Evolutionary conservation across 208 protist species (phyloP).

Genomic region (Acanthamoeba royreba): DNA sequence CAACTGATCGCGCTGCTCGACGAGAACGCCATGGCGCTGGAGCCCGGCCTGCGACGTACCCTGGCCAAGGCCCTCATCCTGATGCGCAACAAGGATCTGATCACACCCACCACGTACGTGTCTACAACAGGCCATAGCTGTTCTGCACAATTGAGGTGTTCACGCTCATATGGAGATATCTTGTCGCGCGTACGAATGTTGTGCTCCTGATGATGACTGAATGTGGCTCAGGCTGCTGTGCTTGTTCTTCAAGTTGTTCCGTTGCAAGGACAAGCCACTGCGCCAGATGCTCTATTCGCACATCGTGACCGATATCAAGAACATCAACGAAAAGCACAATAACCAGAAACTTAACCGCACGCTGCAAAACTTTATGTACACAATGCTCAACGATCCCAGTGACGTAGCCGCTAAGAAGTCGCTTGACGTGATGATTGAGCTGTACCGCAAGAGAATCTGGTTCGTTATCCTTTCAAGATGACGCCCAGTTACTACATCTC

Average conservation of each 20-base stretch:
- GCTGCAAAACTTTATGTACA: constrained; percentile 94
- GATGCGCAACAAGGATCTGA: constrained; percentile 89
- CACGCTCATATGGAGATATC: background rate
- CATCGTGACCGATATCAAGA: constrained; percentile 94
- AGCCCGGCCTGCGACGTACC: constrained; percentile 82
- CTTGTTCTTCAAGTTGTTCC: constrained; percentile 94
- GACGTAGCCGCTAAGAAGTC: constrained; percentile 90
- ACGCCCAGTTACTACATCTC: background rate
- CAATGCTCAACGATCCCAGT: constrained; percentile 90
- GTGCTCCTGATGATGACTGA: background rate
- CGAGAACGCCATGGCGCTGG: constrained; percentile 75
- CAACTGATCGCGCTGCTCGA: constrained; percentile 86
- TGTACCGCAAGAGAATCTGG: constrained; percentile 95
- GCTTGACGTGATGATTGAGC: constrained; percentile 95
- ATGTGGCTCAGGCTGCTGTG: constrained; percentile 80
- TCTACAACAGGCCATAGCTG: background rate
- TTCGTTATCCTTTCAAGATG: constrained; percentile 31
- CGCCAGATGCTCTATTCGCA: constrained; percentile 81
- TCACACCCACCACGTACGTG: constrained; percentile 73
- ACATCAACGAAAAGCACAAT: constrained; percentile 90
- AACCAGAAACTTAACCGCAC: constrained; percentile 86
- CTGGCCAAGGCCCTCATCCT: constrained; percentile 92
- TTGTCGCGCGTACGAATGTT: background rate
- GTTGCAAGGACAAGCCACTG: constrained; percentile 92
- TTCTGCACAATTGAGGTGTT: background rate